Evolutionary conservation across 73 alveolate species (phyloP), one percentile per base, ranked within the genome.

Genomic region (Symbiodinium natans): DNA sequence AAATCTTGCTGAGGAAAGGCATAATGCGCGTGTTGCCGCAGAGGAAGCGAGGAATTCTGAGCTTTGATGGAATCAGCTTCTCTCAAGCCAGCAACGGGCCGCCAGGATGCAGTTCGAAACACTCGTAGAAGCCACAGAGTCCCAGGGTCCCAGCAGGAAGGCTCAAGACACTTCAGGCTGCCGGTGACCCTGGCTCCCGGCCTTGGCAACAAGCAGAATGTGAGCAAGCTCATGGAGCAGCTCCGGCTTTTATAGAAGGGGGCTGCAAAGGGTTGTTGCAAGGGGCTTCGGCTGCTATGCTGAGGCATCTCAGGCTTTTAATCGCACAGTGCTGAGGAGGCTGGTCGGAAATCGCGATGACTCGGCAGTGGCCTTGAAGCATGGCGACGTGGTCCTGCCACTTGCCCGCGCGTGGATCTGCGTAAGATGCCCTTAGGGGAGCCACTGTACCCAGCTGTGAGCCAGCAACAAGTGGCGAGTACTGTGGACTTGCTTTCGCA

Each of bases 1-100:
- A 9, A 13, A 6, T 46, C 13, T 46, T 46, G 59, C 59, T 46
- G 59, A 88, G 95, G 95, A 90, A 90, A 41, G 97, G 97, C 23
- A 31, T 68, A 77, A 90, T 90, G 97, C 97, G 97, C 8, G 56
- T 90, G 48, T 77, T 92, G 19, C 98, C 98, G 25, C 98, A 92
- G 68, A 74, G 56, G 84, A 92, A 92, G 83, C 11, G 68, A 33
- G 98, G 98, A 27, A n/a, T 92, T 39, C 73, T 92, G 92, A 77
- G 98, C 54, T 48, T 92, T 56, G 98, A 92, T 23, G 98, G 98
- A 21, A 36, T 92, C 33, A 82, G 86, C 34, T 92, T 77, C 88
- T 90, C 48, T 36, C 52, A 68, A 25, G 97, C 89, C 34, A 73
- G 71, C 31, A 68, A 41, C 42, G 80, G 86, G 95, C 86, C 43